Evolutionary conservation across 1,139 yeast species (phyloP).

Genomic region (Geotrichum phurueaensis): DNA sequence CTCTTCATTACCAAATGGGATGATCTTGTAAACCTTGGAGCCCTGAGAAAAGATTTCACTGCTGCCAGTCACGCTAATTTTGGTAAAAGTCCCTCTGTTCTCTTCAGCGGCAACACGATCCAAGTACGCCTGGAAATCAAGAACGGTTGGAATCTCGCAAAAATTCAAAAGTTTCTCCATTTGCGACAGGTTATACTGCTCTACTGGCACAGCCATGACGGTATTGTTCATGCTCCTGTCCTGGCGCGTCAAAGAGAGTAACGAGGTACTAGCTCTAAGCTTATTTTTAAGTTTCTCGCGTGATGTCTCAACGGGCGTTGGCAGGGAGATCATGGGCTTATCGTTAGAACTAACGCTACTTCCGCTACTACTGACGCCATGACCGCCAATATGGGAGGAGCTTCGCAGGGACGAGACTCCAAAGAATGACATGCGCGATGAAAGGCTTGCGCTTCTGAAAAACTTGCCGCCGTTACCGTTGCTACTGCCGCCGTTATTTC

Average conservation of each 20-base stretch:
- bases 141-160: slow-evolving; percentile 26
- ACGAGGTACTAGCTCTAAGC: slow-evolving; percentile 48
- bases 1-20: slow-evolving; percentile 46
- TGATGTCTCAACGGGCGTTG: slow-evolving; percentile 50
- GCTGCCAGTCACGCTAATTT: slow-evolving; percentile 44
- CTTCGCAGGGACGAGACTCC: not conserved
- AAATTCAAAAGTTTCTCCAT: slow-evolving; percentile 32
- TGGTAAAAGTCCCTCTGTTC: slow-evolving; percentile 20
- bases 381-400: not conserved
- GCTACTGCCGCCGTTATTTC: not conserved
- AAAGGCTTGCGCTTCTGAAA: slow-evolving; percentile 3
- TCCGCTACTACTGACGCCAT: not conserved
- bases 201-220: slow-evolving; percentile 30
- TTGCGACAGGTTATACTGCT: slow-evolving; percentile 31
- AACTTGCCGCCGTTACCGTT: not conserved
- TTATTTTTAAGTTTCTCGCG: slow-evolving; percentile 50
- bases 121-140: slow-evolving; percentile 32
- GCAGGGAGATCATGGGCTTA: slow-evolving; percentile 49
- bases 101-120: slow-evolving; percentile 22
- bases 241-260: slow-evolving; percentile 38
- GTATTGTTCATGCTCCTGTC: slow-evolving; percentile 22
- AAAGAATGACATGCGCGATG: slow-evolving; percentile 6
- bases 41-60: slow-evolving; percentile 41
- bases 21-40: slow-evolving; percentile 41
- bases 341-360: slow-evolving; percentile 1